phyloP scores from a whole-genome alignment of 306 rosid species.

The Cicer yamashitae region DNA sequence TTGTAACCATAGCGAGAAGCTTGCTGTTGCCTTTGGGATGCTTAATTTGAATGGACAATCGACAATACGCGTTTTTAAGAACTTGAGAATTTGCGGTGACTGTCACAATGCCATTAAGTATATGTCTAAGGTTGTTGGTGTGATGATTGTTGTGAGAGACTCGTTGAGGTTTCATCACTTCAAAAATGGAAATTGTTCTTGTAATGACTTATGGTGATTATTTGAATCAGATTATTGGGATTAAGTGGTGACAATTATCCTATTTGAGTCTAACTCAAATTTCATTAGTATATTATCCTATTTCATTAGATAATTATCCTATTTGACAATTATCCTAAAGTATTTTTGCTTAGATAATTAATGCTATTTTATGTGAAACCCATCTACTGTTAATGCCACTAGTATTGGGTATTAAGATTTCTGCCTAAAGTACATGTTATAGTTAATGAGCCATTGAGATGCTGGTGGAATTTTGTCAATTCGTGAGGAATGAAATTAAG shows the following conservation, averaged over 20 bases:
- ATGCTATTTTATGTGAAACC: not conserved
- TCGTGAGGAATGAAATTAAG: not conserved
- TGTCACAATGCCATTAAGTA: slow-evolving; percentile 52
- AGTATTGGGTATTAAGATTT: not conserved
- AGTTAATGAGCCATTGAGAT: not conserved
- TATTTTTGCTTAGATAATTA: no score
- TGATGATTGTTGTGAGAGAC: slow-evolving; percentile 55
- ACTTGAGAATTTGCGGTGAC: slow-evolving; percentile 2
- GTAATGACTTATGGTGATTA: slow-evolving; percentile 57
- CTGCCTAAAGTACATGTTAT: not conserved
- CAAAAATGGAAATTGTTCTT: slow-evolving; percentile 53
- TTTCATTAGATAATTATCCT: no score
- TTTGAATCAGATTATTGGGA: slow-evolving; percentile 23
- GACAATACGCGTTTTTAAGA: slow-evolving; percentile 58
- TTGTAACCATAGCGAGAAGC: slow-evolving; percentile 58
- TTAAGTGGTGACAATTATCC: not conserved
- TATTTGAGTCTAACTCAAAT: not conserved
- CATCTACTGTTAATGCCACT: not conserved
- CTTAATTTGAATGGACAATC: slow-evolving; percentile 54
- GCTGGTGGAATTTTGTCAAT: not conserved
- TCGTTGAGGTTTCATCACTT: slow-evolving; percentile 62
- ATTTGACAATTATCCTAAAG: no score
- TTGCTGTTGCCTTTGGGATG: slow-evolving; percentile 59
- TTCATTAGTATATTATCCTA: slow-evolving; percentile 44
- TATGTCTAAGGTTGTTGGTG: slow-evolving; percentile 54